A percentile compares a stretch with the other conserved stretches of the same genome.
These are phyloP conservation scores for Leccinum subgranulosum DNA, from an alignment of 768 basidiomycete genomes.

Conservation along the genomic window DNA sequence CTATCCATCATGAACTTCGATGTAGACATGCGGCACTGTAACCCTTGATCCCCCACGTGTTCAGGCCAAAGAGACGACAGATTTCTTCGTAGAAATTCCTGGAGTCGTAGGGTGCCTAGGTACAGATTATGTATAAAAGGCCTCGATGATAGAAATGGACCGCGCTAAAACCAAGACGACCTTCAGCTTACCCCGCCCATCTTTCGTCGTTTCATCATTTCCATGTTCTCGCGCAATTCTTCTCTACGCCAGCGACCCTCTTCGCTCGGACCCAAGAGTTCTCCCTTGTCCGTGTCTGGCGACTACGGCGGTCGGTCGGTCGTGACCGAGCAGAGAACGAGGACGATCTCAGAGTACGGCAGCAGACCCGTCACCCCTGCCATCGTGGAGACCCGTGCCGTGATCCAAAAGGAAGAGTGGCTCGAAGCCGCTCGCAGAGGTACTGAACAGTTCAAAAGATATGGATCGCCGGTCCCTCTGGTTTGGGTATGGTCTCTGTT, in stretches of 20 bases:
- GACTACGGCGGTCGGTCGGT: slow-evolving; percentile 2
- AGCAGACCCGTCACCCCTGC: slow-evolving; percentile 14
- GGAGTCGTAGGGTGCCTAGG: background rate
- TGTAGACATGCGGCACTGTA: background rate
- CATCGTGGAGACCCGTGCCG: slow-evolving; percentile 6
- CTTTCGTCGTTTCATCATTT: background rate
- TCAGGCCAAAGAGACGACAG: background rate
- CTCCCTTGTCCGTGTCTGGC: slow-evolving; percentile 10
- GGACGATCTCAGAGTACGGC: slow-evolving; percentile 16
- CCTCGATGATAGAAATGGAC: background rate
- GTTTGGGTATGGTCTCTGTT: slow-evolving; percentile 25
- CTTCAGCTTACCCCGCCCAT: background rate
- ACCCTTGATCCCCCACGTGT: background rate
- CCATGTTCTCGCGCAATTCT: slow-evolving; percentile 10
- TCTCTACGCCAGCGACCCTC: slow-evolving; percentile 1
- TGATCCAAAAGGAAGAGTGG: slow-evolving; percentile 28
- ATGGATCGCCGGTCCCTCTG: slow-evolving; percentile 29
- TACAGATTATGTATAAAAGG: background rate
- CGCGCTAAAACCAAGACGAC: background rate
- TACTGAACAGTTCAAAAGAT: slow-evolving; percentile 25
- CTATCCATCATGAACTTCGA: background rate
- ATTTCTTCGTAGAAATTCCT: background rate
- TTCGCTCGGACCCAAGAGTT: background rate
- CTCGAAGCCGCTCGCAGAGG: slow-evolving; percentile 27
- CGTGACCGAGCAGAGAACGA: slow-evolving; percentile 10